These are phyloP conservation scores for Microbotryum saponariae DNA, from an alignment of 1,284 basidiomycete genomes.

Conservation along the genomic window DNA sequence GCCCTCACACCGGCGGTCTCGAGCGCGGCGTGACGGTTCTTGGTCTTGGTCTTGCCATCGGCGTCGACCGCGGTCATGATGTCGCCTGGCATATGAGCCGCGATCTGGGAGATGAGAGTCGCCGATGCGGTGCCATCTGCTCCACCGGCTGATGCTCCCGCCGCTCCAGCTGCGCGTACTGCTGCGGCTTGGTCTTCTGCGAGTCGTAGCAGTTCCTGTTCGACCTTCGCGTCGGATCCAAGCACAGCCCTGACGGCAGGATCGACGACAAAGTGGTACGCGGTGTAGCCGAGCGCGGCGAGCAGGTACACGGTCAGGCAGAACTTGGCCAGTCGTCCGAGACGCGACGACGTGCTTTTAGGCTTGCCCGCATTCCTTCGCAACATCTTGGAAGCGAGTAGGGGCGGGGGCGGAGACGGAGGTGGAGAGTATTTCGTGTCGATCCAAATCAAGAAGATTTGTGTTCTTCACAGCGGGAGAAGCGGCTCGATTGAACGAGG, in stretches of 20 bases:
- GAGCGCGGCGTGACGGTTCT: constrained; percentile 26
- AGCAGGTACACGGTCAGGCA: constrained; percentile 30
- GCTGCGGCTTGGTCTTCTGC: neutral
- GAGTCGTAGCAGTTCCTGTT: too few relatives aligned
- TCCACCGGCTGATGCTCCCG: too few relatives aligned
- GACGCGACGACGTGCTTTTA: constrained; percentile 3
- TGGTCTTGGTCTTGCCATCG: constrained; percentile 1
- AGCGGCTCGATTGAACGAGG: too few relatives aligned
- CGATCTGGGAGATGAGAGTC: neutral
- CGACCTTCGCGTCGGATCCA: neutral
- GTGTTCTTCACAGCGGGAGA: too few relatives aligned
- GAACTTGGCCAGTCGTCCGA: constrained; percentile 23
- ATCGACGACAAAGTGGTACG: constrained; percentile 22
- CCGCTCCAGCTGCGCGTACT: neutral
- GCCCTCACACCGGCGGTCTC: constrained; percentile 32
- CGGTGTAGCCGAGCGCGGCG: constrained; percentile 32
- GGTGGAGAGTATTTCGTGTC: too few relatives aligned
- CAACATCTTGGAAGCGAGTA: too few relatives aligned
- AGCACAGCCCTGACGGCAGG: constrained; percentile 10
- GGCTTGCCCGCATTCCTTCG: neutral
- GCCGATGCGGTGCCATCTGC: neutral
- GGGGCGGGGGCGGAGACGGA: too few relatives aligned
- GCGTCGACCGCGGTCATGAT: too few relatives aligned
- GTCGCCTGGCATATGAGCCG: neutral
- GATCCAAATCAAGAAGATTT: too few relatives aligned